Conservation (phyloP, 352 stramenopile genomes). For the Pythium folliculosum region DNA sequence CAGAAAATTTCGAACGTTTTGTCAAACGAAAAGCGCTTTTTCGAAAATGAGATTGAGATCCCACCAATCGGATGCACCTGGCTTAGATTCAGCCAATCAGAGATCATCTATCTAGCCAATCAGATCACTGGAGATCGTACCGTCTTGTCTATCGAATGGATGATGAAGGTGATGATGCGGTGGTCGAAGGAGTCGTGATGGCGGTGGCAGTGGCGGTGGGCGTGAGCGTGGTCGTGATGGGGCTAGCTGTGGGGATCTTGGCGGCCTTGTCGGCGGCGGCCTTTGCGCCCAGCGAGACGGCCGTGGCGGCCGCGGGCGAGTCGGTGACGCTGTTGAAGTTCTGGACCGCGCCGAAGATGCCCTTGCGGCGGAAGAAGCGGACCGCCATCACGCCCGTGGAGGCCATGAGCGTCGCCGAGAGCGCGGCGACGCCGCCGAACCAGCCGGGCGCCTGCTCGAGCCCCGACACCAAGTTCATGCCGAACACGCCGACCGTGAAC, state of each 20-base stretch:
- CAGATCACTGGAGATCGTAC: too few relatives aligned
- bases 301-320: not conserved
- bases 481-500: constrained; percentile 63
- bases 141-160: too few relatives aligned
- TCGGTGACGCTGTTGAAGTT: not conserved
- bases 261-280: not conserved
- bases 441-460: constrained; percentile 45
- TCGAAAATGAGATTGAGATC: too few relatives aligned
- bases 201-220: too few relatives aligned
- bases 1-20: too few relatives aligned
- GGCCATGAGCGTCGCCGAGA: constrained; percentile 41
- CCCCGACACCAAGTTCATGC: constrained; percentile 70
- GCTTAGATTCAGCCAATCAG: too few relatives aligned
- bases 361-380: constrained; percentile 59
- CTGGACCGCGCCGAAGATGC: constrained; percentile 32
- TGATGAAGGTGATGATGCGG: too few relatives aligned
- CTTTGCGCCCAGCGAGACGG: not conserved
- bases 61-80: too few relatives aligned
- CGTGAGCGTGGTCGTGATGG: not conserved
- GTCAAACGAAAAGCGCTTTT: too few relatives aligned
- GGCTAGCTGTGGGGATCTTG: not conserved
- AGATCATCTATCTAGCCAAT: too few relatives aligned
- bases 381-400: constrained; percentile 42
- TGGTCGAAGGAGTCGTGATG: too few relatives aligned
- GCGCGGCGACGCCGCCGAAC: constrained; percentile 58